Conservation (phyloP, 345 rosid genomes). For the Eucalyptus tenuipes region DNA sequence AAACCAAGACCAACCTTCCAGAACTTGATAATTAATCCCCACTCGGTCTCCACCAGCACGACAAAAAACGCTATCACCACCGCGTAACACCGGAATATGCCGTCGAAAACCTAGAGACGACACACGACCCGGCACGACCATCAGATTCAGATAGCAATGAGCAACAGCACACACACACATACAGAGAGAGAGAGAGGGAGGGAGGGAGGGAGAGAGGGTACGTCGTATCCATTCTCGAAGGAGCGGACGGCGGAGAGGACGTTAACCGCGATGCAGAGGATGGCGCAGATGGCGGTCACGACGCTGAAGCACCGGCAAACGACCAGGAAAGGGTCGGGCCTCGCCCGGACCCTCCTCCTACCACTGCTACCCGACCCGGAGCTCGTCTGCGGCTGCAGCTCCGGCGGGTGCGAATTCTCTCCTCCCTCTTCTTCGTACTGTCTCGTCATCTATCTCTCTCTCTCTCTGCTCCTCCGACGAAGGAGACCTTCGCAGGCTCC, state of each 20-base stretch:
- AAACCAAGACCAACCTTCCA: constrained; percentile 33
- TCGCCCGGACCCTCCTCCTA: constrained; percentile 2
- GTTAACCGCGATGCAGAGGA: constrained; percentile 76
- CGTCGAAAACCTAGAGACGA: constrained; percentile 55
- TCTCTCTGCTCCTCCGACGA: background rate
- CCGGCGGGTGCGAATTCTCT: background rate
- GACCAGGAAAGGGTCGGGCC: constrained; percentile 57
- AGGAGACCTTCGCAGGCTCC: background rate
- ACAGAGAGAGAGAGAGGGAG: background rate
- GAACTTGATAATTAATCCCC: constrained; percentile 61
- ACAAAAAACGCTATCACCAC: constrained; percentile 59
- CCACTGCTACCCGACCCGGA: background rate
- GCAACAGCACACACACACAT: background rate
- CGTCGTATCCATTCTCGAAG: constrained; percentile 69
- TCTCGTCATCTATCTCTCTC: constrained; percentile 2
- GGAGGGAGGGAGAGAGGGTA: background rate
- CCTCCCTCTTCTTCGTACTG: background rate
- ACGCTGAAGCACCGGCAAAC: constrained; percentile 73
- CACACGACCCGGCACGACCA: background rate
- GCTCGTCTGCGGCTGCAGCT: background rate
- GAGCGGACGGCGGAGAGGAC: constrained; percentile 76
- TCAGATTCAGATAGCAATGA: background rate
- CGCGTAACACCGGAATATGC: constrained; percentile 88
- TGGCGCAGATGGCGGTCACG: constrained; percentile 48
- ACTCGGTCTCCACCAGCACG: constrained; percentile 82